Evolutionary conservation across 176 grass and related monocot species (phyloP).

Genomic region (Olyra latifolia): DNA sequence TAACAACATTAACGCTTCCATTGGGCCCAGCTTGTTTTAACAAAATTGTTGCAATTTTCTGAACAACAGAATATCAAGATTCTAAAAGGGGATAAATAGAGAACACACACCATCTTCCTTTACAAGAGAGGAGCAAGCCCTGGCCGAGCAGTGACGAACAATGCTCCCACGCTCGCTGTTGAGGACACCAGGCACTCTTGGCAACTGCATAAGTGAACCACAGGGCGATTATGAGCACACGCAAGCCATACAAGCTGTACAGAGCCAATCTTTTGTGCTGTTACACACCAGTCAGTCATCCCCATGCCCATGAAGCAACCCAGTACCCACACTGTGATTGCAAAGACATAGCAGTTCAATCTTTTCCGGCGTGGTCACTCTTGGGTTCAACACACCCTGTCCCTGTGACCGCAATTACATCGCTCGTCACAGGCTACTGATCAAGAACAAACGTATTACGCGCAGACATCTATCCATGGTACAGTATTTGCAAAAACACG

Average conservation of each 20-base stretch:
- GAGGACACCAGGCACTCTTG: conserved; percentile 42
- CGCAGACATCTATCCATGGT: neutral
- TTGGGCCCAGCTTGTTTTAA: neutral
- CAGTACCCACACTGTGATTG: neutral
- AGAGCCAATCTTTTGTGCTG: neutral
- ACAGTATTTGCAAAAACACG: neutral
- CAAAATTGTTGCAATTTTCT: neutral
- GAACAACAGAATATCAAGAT: neutral
- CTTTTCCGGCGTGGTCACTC: neutral
- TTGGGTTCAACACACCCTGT: neutral
- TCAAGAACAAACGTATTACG: neutral
- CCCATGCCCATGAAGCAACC: neutral
- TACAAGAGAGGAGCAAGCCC: conserved; percentile 22
- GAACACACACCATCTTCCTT: conserved; percentile 27
- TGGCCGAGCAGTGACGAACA: conserved; percentile 45
- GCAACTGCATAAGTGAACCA: conserved; percentile 41
- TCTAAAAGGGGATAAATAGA: neutral
- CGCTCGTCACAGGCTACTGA: neutral
- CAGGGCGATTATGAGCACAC: neutral
- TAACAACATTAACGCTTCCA: neutral
- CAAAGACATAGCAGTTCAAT: neutral
- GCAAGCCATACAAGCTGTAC: neutral
- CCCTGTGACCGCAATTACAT: neutral
- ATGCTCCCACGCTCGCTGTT: conserved; percentile 35
- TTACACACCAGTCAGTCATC: neutral